Percentiles rank a stretch among this genome's conserved stretches.
phyloP scores from a whole-genome alignment of 1,139 yeast genomes.

The Kodamaea suecica region DNA sequence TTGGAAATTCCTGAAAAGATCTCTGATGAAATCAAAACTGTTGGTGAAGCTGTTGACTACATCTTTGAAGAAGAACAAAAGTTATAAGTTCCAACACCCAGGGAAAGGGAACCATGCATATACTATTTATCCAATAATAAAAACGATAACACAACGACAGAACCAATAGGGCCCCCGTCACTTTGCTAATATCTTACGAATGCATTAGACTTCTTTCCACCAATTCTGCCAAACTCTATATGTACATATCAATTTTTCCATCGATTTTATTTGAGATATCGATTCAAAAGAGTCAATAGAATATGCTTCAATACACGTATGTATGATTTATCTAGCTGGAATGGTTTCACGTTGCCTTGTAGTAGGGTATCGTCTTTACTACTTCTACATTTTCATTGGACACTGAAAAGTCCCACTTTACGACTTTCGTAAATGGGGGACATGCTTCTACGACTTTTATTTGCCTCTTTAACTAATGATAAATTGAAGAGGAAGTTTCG shows the following conservation, averaged over 20 bases:
- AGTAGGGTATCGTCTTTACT: too few species aligned
- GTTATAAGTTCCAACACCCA: constrained; percentile 27
- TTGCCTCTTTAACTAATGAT: too few species aligned
- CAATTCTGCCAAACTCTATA: background rate
- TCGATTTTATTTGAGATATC: background rate
- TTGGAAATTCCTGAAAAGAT: constrained; percentile 67
- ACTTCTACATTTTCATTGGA: too few species aligned
- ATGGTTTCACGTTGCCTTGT: too few species aligned
- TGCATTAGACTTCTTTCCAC: background rate
- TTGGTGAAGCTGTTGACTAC: constrained; percentile 65
- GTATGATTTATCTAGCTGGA: too few species aligned
- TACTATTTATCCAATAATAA: constrained; percentile 1
- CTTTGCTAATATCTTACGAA: too few species aligned
- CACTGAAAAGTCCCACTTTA: too few species aligned
- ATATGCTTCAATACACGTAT: too few species aligned
- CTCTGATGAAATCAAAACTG: constrained; percentile 66
- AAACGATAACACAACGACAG: background rate
- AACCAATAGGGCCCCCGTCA: background rate
- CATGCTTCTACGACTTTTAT: too few species aligned
- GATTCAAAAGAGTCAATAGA: background rate
- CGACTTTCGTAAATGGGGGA: too few species aligned
- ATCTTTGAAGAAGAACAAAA: constrained; percentile 50
- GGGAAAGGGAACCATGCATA: too few species aligned
- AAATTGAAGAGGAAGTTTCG: too few species aligned
- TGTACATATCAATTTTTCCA: constrained; percentile 1